A percentile compares a stretch with the other conserved stretches of the same genome.
These are phyloP conservation scores for Astraeus odoratus DNA, from an alignment of 768 basidiomycete genomes.

Conservation along the genomic window DNA sequence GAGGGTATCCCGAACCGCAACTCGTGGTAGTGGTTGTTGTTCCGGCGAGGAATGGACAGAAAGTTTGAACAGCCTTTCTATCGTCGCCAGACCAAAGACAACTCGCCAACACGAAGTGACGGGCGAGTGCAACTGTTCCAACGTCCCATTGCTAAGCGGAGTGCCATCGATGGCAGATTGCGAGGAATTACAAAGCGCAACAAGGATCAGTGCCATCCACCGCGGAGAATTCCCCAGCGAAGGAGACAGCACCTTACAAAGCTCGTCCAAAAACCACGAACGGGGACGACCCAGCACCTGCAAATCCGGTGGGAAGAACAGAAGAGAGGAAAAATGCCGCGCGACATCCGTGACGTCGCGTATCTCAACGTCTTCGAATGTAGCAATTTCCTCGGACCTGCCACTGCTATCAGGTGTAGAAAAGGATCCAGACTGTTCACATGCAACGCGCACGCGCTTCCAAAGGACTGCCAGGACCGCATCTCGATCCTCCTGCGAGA, in stretches of 20 bases:
- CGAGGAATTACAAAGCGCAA: conserved; percentile 27
- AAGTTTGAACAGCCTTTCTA: conserved; percentile 26
- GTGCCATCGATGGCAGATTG: not conserved
- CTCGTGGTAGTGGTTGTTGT: not conserved
- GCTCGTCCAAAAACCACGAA: not conserved
- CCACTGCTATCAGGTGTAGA: not conserved
- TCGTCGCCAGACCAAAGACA: conserved; percentile 33
- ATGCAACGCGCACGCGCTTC: conserved; percentile 1
- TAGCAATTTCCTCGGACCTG: not conserved
- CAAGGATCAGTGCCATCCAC: conserved; percentile 37
- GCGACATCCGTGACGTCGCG: conserved; percentile 10
- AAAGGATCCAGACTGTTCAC: not conserved
- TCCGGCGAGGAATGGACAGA: conserved; percentile 1
- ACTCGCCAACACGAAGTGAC: conserved; percentile 31
- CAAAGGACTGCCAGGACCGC: conserved; percentile 31
- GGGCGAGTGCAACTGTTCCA: conserved; percentile 3
- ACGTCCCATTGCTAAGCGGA: not conserved
- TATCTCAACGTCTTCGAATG: too few relatives aligned
- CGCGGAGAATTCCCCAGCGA: conserved; percentile 24
- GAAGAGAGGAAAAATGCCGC: conserved; percentile 10
- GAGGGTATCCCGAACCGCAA: conserved; percentile 20
- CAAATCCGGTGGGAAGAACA: conserved; percentile 1
- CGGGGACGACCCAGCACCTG: not conserved
- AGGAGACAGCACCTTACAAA: conserved; percentile 25
- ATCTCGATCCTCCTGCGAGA: conserved; percentile 25